Evolutionary conservation across 257 asterid species (phyloP), one percentile per base, ranked within the genome.

Genomic region (Jacaranda mimosifolia): DNA sequence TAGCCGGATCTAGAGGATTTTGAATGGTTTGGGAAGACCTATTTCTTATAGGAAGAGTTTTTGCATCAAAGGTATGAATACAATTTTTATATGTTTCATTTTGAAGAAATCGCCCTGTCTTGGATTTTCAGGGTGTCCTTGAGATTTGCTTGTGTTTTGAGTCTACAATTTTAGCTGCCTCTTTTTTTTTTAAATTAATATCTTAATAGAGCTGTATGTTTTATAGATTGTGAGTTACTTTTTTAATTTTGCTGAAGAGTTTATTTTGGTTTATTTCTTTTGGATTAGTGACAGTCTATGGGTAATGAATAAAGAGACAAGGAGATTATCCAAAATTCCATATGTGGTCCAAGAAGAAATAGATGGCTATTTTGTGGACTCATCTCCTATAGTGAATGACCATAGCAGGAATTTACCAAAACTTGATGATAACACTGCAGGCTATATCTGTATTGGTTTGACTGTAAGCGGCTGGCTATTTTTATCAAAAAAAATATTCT

Each of bases 241-340:
- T 70, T 68, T 59, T n/a, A n/a, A 17, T 42, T 26, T 58, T 35
- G 60, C 70, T 67, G 60, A 42, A 15, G 52, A 62, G 4, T 59
- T 48, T 26, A 26, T 26, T 26, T 26, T 26, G 32, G 2, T 26
- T 26, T 26, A 26, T 26, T 26, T 26, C 32, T 42, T 53, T 63
- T 65, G 73, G 42, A 75, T 70, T 80, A 26, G 46, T 70, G 78
- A 59, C 89, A 96, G 97, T 86, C 19, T 84, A 21, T 93, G 94
- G 97, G 98, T 96, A 98, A 96, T 96, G 99, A 96, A 93, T 84
- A 91, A 93, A 85, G 94, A 89, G 86, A 96, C 99, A 0, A 86
- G 99, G 83, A 90, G 89, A 80, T 77, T 96, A 81, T 83, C 99
- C 42, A 96, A 96, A 88, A 86, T 96, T 48, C 97, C 98, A 12